Evolutionary conservation across 768 basidiomycete species (phyloP).

Genomic region (Cantharellus anzutake): DNA sequence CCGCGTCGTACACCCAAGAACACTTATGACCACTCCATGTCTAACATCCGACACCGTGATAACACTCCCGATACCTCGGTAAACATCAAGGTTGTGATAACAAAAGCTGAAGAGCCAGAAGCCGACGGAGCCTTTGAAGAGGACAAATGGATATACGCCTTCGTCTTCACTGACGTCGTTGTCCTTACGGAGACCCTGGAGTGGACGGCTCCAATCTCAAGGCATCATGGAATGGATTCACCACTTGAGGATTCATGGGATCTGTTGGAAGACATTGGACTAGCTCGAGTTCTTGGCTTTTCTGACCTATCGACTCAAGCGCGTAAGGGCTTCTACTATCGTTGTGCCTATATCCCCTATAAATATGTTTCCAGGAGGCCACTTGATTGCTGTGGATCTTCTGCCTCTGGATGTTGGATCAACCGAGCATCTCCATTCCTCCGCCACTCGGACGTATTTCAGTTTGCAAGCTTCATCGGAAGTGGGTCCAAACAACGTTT

Average conservation of each 20-base stretch:
- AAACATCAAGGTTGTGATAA: too few relatives aligned
- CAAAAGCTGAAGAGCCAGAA: too few relatives aligned
- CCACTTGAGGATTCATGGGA: constrained; percentile 18
- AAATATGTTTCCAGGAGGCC: constrained; percentile 13
- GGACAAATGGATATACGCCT: constrained; percentile 17
- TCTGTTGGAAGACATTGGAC: constrained; percentile 27
- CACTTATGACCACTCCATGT: not conserved
- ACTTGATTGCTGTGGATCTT: constrained; percentile 29
- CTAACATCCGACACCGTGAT: not conserved
- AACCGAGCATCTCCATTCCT: constrained; percentile 8
- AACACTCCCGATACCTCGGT: not conserved
- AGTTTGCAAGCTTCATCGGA: constrained; percentile 10
- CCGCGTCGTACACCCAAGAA: not conserved
- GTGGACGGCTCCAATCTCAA: constrained; percentile 11
- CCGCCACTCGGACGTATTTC: constrained; percentile 16
- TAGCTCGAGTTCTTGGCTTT: constrained; percentile 31
- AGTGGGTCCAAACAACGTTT: constrained; percentile 7
- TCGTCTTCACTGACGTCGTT: constrained; percentile 53
- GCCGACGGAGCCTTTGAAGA: not conserved
- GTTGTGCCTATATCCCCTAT: not conserved
- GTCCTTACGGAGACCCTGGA: constrained; percentile 28
- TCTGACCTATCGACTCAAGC: constrained; percentile 19
- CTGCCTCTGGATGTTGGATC: constrained; percentile 21
- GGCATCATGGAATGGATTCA: constrained; percentile 8
- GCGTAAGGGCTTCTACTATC: constrained; percentile 9